phyloP scores from a whole-genome alignment of 352 stramenopile species.

The Phytopythium litorale region DNA sequence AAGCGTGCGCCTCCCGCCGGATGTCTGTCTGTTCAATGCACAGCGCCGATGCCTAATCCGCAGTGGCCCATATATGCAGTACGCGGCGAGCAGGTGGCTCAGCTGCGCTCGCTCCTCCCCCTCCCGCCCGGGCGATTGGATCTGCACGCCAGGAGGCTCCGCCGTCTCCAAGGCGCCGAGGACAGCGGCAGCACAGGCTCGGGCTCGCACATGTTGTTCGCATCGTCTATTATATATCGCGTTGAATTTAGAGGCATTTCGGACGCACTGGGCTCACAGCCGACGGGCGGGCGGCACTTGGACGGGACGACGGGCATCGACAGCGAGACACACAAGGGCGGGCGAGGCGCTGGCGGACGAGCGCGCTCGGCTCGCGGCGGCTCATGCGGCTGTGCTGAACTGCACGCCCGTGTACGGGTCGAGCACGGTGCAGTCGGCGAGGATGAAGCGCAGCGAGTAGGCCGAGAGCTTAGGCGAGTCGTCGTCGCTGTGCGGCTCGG shows the following conservation, averaged over 20 bases:
- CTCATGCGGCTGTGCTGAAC: constrained; percentile 31
- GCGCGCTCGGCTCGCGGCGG: not conserved
- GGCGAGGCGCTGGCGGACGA: not conserved
- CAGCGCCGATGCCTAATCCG: no score
- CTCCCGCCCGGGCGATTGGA: no score
- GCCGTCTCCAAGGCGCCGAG: not conserved
- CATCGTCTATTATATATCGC: constrained; percentile 3
- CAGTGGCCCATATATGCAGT: no score
- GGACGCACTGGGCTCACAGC: not conserved
- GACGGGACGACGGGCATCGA: not conserved
- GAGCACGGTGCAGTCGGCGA: constrained; percentile 70
- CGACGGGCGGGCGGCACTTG: not conserved
- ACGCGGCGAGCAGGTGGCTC: no score
- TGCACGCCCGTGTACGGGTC: constrained; percentile 57
- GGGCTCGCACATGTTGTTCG: not conserved
- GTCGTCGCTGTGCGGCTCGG: constrained; percentile 1
- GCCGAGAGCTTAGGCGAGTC: constrained; percentile 35
- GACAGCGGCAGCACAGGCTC: not conserved
- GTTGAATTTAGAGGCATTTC: constrained; percentile 1
- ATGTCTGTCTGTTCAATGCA: no score
- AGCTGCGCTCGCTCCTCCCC: no score
- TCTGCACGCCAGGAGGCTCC: no score
- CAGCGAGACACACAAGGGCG: not conserved
- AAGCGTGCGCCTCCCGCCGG: no score
- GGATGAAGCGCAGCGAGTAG: constrained; percentile 80